phyloP scores from a whole-genome alignment of 352 stramenopile species.

The Phytophthora fragariaefolia region DNA sequence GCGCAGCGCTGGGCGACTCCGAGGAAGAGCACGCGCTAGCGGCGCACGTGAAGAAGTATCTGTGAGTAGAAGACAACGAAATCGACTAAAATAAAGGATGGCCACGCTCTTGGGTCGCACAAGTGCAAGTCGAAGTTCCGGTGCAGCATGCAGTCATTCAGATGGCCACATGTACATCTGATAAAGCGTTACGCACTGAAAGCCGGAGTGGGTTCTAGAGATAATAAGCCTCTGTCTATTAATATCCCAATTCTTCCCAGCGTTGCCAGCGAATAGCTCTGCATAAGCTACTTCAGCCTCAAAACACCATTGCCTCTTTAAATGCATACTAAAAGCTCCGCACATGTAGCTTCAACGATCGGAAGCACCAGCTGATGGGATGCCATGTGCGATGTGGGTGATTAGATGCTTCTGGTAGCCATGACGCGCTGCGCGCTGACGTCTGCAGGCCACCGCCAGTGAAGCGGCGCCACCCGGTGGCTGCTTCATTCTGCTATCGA shows the following conservation, averaged over 20 bases:
- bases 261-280: no score
- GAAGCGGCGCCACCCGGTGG: not conserved
- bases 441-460: not conserved
- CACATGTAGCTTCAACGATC: constrained; percentile 26
- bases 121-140: constrained; percentile 11
- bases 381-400: not conserved
- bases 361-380: constrained; percentile 14
- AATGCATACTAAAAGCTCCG: not conserved
- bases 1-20: constrained; percentile 66
- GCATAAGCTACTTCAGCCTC: not conserved
- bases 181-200: not conserved
- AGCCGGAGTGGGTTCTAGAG: not conserved
- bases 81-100: constrained; percentile 30
- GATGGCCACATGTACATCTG: constrained; percentile 16
- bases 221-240: not conserved
- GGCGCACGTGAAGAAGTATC: constrained; percentile 77
- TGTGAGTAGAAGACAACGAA: constrained; percentile 30
- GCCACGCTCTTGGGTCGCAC: constrained; percentile 17
- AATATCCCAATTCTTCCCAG: not conserved
- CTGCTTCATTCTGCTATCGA: constrained; percentile 30
- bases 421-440: constrained; percentile 1
- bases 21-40: constrained; percentile 70
- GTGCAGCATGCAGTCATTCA: not conserved
- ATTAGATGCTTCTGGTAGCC: not conserved
- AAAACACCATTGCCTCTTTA: not conserved